Evolutionary conservation across 768 basidiomycete species (phyloP).

Genomic region (Omphalotus guepiniiformis): DNA sequence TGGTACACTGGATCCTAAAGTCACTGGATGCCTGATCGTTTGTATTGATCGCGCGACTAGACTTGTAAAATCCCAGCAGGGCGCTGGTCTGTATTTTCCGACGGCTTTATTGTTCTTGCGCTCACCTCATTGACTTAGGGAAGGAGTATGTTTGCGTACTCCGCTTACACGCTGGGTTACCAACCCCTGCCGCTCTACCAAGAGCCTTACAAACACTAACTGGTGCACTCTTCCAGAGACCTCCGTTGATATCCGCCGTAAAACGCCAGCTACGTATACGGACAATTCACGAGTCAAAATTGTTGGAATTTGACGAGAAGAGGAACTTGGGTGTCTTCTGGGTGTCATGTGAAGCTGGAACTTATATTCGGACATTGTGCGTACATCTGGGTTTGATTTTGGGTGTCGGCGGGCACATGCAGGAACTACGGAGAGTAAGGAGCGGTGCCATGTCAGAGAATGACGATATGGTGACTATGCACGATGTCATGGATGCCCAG

Average conservation of each 20-base stretch:
- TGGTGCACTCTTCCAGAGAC: constrained; percentile 97
- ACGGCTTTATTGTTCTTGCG: constrained; percentile 2
- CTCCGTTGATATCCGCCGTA: constrained; percentile 97
- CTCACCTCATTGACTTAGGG: constrained; percentile 39
- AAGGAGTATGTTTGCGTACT: constrained; percentile 99
- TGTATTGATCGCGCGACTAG: constrained; percentile 99
- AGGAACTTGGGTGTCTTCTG: constrained; percentile 96
- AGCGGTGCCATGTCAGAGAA: constrained; percentile 97
- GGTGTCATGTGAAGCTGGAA: constrained; percentile 98
- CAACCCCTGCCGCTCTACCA: constrained; percentile 80
- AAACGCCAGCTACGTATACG: constrained; percentile 97
- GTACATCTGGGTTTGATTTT: constrained; percentile 93
- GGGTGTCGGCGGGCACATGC: constrained; percentile 99
- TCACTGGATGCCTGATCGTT: constrained; percentile 97
- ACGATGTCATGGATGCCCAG: constrained; percentile 98
- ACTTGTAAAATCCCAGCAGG: constrained; percentile 97
- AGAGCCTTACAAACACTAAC: constrained; percentile 95
- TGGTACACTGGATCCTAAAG: constrained; percentile 97
- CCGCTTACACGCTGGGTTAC: constrained; percentile 80
- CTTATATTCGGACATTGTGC: constrained; percentile 94
- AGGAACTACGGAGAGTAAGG: constrained; percentile 91
- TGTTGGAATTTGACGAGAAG: constrained; percentile 96
- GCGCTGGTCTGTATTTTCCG: constrained; percentile 68
- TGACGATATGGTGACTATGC: constrained; percentile 99
- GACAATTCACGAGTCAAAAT: constrained; percentile 93